Percentiles rank a stretch among this genome's conserved stretches.
These are phyloP conservation scores for Escovopsis sp. DNA, from an alignment of 2,329 filamentous ascomycete species.

Conservation along the genomic window DNA sequence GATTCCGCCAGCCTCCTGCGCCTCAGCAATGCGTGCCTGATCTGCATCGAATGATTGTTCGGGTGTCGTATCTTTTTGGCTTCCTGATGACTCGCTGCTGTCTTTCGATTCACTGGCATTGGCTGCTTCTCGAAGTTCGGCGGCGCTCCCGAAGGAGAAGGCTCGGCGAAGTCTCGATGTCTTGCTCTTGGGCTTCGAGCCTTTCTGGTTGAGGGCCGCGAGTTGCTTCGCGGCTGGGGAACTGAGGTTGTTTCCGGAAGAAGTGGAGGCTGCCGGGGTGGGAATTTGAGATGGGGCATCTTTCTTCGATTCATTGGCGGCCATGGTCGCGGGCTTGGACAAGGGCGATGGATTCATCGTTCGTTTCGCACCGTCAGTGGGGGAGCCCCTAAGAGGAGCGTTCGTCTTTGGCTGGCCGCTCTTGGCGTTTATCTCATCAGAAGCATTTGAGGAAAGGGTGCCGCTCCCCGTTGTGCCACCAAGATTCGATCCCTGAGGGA, in stretches of 20 bases:
- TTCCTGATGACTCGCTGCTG: conserved; percentile 30
- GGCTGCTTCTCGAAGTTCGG: conserved; percentile 68
- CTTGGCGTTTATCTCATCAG: conserved; percentile 32
- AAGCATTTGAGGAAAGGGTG: conserved; percentile 35
- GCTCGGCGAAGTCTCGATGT: conserved; percentile 74
- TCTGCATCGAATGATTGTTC: conserved; percentile 67
- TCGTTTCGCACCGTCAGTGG: conserved; percentile 52
- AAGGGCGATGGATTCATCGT: conserved; percentile 55
- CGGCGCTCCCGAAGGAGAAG: conserved; percentile 92
- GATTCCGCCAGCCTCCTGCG: conserved; percentile 83
- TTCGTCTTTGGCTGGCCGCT: conserved; percentile 40
- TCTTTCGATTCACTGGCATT: conserved; percentile 39
- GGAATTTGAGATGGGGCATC: conserved; percentile 25
- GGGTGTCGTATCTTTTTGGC: conserved; percentile 49
- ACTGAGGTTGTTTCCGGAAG: conserved; percentile 23
- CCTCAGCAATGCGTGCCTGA: conserved; percentile 78
- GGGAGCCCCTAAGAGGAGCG: conserved; percentile 47
- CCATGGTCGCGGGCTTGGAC: conserved; percentile 55
- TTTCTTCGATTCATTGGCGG: conserved; percentile 34
- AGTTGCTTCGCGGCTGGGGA: conserved; percentile 75
- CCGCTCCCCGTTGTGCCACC: conserved; percentile 36
- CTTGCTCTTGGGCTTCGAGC: conserved; percentile 65
- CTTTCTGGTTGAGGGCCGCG: conserved; percentile 74
- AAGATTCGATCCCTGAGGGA: conserved; percentile 43
- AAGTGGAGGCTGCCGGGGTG: conserved; percentile 14